Conservation (phyloP, 2,329 filamentous ascomycete genomes). For the Calonectria pauciramosa region DNA sequence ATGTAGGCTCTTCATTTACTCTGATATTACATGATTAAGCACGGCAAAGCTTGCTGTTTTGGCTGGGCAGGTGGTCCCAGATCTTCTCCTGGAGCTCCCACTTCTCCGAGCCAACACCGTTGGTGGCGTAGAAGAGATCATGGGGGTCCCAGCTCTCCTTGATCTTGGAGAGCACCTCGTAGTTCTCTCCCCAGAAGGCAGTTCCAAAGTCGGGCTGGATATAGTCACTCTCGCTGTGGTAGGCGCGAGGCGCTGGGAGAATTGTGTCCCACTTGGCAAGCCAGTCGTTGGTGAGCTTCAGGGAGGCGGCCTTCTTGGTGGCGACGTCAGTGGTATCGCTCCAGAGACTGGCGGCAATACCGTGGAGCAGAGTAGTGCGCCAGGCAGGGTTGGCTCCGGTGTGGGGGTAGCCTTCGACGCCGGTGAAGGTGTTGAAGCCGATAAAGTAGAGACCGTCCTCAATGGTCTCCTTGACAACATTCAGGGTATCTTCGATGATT, state of each 20-base stretch:
- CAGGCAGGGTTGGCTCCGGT: slow-evolving; percentile 33
- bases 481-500: slow-evolving; percentile 24
- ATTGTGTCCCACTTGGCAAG: slow-evolving; percentile 31
- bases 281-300: slow-evolving; percentile 28
- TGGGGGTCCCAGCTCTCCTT: slow-evolving; percentile 64
- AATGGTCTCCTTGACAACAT: slow-evolving; percentile 30
- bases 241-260: slow-evolving; percentile 58
- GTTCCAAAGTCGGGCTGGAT: slow-evolving; percentile 60
- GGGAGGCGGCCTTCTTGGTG: slow-evolving; percentile 26
- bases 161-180: slow-evolving; percentile 55
- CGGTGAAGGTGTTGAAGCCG: slow-evolving; percentile 31
- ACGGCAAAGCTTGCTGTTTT: slow-evolving; percentile 35
- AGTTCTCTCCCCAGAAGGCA: slow-evolving; percentile 63
- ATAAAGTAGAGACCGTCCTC: slow-evolving; percentile 34
- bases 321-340: slow-evolving; percentile 19
- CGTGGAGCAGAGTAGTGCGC: slow-evolving; percentile 30
- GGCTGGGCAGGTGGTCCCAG: slow-evolving; percentile 30
- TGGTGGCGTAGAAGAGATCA: slow-evolving; percentile 62
- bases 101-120: slow-evolving; percentile 64
- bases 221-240: slow-evolving; percentile 67
- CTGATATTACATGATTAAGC: background rate
- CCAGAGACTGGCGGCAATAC: slow-evolving; percentile 30
- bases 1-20: background rate
- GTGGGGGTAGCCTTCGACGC: slow-evolving; percentile 27
- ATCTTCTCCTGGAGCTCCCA: slow-evolving; percentile 56